Base-by-base conservation (phyloP, 331 rosid genomes). In the Malus hybrid region DNA sequence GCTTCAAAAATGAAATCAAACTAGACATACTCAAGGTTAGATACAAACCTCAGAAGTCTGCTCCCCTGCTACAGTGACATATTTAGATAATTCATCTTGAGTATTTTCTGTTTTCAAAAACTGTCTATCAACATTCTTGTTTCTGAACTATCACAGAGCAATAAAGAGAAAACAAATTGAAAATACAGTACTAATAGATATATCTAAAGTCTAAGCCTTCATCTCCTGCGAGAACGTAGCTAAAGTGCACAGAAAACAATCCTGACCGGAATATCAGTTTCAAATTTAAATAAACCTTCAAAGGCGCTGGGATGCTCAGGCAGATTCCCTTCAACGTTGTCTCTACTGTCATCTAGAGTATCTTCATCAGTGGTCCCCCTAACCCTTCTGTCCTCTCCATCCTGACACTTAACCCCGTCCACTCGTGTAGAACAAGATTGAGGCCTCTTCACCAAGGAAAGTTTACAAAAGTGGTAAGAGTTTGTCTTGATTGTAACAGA, bases 391-490 rank as follows among this genome's bases (percentile, higher is more conserved):
- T 80, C 83, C 19, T 63, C 69, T 73, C 67, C 80, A 6, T 63
- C 70, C 65, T 42, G 65, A 75, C 50, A 34, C 57, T 54, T 72
- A 19, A 64, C 69, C 39, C 62, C 69, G 16, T 73, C 75, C 70
- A 68, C 83, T 64, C 80, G 79, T 11, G 69, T 76, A 29, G 86
- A 75, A 76, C 70, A 46, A 65, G 76, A 73, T 70, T 24, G 24
- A 24, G 24, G 24, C 24, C 24, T 24, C 24, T 24, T 24, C 24
- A 24, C 24, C 24, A 24, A 66, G 50, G 97, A 94, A 81, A 92
- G 93, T 85, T 94, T 92, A 83, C 99, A 94, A 80, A 92, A 94
- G 85, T 94, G 99, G 84, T 86, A 92, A 80, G 85, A 71, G 69
- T 92, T 91, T 46, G 96, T 92, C 82, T 81, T 75, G 81, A 94